A percentile compares a stretch with the other conserved stretches of the same genome.
Evolutionary conservation across 1,284 basidiomycete species (phyloP).

Genomic region (Moniliophthora roreri): DNA sequence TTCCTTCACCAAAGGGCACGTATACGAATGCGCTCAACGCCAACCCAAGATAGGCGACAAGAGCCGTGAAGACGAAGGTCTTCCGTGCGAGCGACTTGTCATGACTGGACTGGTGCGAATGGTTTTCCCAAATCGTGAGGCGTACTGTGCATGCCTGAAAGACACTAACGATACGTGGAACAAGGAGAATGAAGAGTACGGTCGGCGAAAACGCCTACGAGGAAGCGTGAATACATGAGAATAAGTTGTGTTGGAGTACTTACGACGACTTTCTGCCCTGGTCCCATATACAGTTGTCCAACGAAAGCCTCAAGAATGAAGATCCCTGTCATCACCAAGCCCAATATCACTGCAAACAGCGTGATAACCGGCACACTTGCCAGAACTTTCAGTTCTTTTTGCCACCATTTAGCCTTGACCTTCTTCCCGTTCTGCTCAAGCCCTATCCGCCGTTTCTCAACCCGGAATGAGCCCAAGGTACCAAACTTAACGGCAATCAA

Average conservation of each 20-base stretch:
- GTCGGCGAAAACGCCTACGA: constrained; percentile 79
- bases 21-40: constrained; percentile 88
- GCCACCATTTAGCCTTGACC: too few relatives aligned
- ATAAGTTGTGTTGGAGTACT: constrained; percentile 28
- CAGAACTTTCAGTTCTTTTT: too few relatives aligned
- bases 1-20: constrained; percentile 84
- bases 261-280: constrained; percentile 77
- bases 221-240: not conserved
- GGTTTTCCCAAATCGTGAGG: constrained; percentile 91
- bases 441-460: constrained; percentile 74
- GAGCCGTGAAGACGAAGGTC: constrained; percentile 85
- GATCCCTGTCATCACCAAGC: constrained; percentile 71
- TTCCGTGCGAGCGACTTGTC: constrained; percentile 86
- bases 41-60: constrained; percentile 88
- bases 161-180: constrained; percentile 81
- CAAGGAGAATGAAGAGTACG: constrained; percentile 77
- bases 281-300: constrained; percentile 82
- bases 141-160: constrained; percentile 72
- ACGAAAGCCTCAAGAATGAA: constrained; percentile 91
- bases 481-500: constrained; percentile 81
- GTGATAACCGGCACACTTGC: constrained; percentile 56
- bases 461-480: constrained; percentile 72
- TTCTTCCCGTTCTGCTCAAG: too few relatives aligned
- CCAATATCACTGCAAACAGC: constrained; percentile 73
- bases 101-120: constrained; percentile 77